phyloP scores from a whole-genome alignment of 164 flowering plant genomes.

The Vitis amurensis region DNA sequence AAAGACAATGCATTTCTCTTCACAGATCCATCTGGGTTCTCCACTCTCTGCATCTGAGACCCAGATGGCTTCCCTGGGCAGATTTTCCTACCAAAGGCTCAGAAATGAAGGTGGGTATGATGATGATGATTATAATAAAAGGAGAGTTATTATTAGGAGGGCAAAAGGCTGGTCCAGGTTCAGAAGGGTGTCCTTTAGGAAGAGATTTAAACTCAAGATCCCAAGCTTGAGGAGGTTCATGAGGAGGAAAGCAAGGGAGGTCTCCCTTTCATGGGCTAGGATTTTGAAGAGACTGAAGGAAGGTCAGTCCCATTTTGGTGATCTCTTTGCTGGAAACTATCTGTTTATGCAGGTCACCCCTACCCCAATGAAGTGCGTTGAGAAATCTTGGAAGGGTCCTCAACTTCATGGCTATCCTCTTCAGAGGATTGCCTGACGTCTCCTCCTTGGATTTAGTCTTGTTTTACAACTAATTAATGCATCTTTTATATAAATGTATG shows the following conservation, averaged over 20 bases:
- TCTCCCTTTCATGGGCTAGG: conserved; percentile 28
- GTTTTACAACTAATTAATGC: no score
- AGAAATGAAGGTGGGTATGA: conserved; percentile 16
- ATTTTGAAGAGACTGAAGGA: conserved; percentile 65
- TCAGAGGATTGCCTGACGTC: no score
- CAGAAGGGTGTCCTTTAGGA: conserved; percentile 23
- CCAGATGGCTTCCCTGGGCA: conserved; percentile 4
- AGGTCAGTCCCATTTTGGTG: conserved; percentile 59
- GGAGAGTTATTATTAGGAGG: background rate
- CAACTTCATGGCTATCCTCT: conserved; percentile 19
- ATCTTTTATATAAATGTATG: no score
- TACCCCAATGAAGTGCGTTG: conserved; percentile 30
- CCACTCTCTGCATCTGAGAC: background rate
- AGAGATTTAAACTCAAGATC: conserved; percentile 35
- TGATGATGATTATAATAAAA: conserved; percentile 8
- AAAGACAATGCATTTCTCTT: background rate
- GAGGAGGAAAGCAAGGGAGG: conserved; percentile 34
- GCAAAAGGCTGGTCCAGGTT: conserved; percentile 23
- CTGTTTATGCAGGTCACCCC: conserved; percentile 73
- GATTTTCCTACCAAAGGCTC: conserved; percentile 32
- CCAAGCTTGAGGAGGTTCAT: conserved; percentile 44
- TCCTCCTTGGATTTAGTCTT: no score
- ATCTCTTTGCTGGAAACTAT: conserved; percentile 81
- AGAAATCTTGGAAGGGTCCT: conserved; percentile 17
- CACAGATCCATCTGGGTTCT: background rate